Conservation (phyloP, 1,139 yeast species). For the Nadsonia commutata region DNA sequence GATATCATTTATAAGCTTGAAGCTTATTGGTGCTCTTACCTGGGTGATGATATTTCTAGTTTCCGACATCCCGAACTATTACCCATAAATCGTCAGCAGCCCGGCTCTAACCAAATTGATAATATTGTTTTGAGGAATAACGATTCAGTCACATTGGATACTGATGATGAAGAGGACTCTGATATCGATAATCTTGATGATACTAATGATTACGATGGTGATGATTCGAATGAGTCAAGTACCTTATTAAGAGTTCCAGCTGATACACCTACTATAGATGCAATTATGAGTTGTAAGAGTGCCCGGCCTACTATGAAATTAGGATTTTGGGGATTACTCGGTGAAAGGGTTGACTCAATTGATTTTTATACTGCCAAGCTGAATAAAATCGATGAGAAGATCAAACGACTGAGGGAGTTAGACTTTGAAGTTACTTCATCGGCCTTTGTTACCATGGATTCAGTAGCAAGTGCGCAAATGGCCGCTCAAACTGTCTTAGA, state of each 20-base stretch:
- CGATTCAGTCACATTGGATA: neutral
- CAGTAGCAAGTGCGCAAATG: slow-evolving; percentile 80
- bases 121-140: slow-evolving; percentile 1
- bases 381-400: slow-evolving; percentile 42
- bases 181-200: neutral
- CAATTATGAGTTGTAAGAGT: neutral
- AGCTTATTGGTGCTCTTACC: slow-evolving; percentile 61
- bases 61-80: neutral
- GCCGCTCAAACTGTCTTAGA: slow-evolving; percentile 79
- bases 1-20: slow-evolving; percentile 45
- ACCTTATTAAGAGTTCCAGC: slow-evolving; percentile 6
- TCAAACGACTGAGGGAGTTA: slow-evolving; percentile 32
- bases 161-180: slow-evolving; percentile 1
- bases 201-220: neutral
- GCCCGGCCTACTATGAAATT: slow-evolving; percentile 4
- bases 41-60: slow-evolving; percentile 21
- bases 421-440: slow-evolving; percentile 29
- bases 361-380: slow-evolving; percentile 43
- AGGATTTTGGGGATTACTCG: slow-evolving; percentile 33
- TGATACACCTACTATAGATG: neutral
- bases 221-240: slow-evolving; percentile 2
- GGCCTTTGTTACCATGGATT: slow-evolving; percentile 75
- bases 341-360: slow-evolving; percentile 51
- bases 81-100: neutral
- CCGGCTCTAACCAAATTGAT: slow-evolving; percentile 17